Conservation (phyloP, 108 stramenopile genomes). For the Skeletonema marinoi region DNA sequence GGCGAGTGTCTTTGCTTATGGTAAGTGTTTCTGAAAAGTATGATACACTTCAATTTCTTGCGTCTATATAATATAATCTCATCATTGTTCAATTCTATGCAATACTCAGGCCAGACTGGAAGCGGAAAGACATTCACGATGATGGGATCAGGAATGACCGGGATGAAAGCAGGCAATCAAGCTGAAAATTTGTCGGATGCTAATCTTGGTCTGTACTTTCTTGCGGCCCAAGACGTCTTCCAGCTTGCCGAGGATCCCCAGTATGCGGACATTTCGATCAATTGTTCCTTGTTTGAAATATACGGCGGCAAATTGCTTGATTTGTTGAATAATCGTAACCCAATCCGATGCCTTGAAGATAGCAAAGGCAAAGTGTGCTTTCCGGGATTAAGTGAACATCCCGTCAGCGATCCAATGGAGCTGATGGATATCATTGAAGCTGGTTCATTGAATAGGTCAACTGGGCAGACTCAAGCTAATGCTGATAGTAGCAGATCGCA, state of each 20-base stretch:
- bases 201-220: slow-evolving; percentile 90
- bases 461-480: slow-evolving; percentile 94
- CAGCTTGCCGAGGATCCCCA: slow-evolving; percentile 59
- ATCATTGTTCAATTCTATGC: background rate
- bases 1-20: slow-evolving; percentile 92
- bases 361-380: slow-evolving; percentile 92
- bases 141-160: slow-evolving; percentile 90
- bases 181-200: slow-evolving; percentile 34
- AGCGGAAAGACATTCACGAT: slow-evolving; percentile 96
- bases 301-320: slow-evolving; percentile 98
- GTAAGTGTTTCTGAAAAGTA: background rate
- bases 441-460: slow-evolving; percentile 91
- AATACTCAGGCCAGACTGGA: slow-evolving; percentile 77
- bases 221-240: slow-evolving; percentile 93
- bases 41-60: background rate
- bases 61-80: background rate
- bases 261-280: slow-evolving; percentile 65
- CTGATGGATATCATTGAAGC: slow-evolving; percentile 89
- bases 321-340: slow-evolving; percentile 87
- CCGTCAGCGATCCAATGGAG: slow-evolving; percentile 71
- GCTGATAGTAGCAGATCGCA: slow-evolving; percentile 93
- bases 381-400: slow-evolving; percentile 90
- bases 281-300: slow-evolving; percentile 96
- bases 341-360: slow-evolving; percentile 94
- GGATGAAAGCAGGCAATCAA: slow-evolving; percentile 68